Conservation (phyloP, 192 early-diverging fungal species). For the Coemansia sp. region DNA sequence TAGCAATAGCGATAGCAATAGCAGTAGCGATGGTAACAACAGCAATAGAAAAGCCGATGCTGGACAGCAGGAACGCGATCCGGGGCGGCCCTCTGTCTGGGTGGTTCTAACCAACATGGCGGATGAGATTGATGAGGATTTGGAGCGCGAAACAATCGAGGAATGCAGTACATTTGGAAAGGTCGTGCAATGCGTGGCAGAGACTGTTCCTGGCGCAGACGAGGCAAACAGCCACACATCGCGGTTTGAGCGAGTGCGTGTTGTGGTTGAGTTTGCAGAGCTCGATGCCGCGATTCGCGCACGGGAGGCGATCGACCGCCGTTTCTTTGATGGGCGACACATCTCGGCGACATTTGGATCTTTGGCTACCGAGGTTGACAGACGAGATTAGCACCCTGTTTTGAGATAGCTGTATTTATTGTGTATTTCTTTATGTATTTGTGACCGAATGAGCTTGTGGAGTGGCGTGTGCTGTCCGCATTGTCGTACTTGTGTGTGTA, state of each 20-base stretch:
- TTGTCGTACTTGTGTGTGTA: no score
- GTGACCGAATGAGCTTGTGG: neutral
- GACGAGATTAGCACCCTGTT: neutral
- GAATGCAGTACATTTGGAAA: conserved; percentile 41
- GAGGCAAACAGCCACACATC: neutral
- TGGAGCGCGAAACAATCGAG: conserved; percentile 35
- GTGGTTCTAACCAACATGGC: conserved; percentile 43
- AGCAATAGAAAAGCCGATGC: neutral
- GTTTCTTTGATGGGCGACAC: conserved; percentile 41
- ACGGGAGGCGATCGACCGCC: conserved; percentile 30
- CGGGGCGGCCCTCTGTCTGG: conserved; percentile 22
- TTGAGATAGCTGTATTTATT: no score
- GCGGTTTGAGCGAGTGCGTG: conserved; percentile 25
- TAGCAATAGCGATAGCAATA: neutral
- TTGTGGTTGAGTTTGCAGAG: conserved; percentile 38
- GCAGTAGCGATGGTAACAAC: neutral
- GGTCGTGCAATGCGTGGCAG: conserved; percentile 21
- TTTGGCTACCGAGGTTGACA: neutral
- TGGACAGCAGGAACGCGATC: neutral
- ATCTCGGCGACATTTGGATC: conserved; percentile 30
- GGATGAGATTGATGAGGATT: conserved; percentile 30
- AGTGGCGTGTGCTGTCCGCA: no score
- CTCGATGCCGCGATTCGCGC: conserved; percentile 26
- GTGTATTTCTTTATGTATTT: neutral
- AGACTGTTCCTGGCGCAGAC: neutral